phyloP scores from a whole-genome alignment of 179 eudicot genomes.

The Carnegiea gigantea region DNA sequence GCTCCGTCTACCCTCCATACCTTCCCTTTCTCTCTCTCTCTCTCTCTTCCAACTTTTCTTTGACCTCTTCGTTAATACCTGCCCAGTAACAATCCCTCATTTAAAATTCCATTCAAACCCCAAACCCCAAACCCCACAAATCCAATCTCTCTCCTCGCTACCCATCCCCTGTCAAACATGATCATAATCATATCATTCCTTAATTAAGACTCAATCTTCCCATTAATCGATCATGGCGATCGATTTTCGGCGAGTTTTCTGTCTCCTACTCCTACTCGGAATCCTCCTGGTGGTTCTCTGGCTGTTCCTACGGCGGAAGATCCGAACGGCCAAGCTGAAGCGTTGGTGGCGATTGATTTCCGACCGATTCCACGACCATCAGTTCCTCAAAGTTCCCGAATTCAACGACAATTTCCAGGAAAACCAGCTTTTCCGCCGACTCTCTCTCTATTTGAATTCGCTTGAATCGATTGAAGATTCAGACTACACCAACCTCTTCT shows the following conservation, averaged over 20 bases:
- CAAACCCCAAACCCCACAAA: not conserved
- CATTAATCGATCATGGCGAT: not conserved
- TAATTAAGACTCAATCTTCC: not conserved
- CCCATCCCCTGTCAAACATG: not conserved
- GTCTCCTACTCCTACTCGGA: not conserved
- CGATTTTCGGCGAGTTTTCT: slow-evolving; percentile 16
- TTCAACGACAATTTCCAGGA: slow-evolving; percentile 65
- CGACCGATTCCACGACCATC: slow-evolving; percentile 60
- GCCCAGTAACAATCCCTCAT: not conserved
- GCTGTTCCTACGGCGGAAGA: slow-evolving; percentile 30
- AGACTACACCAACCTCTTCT: slow-evolving; percentile 51
- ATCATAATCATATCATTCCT: not conserved
- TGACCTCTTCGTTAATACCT: not conserved
- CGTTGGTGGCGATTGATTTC: slow-evolving; percentile 34
- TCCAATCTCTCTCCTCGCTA: not conserved
- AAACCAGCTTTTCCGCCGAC: slow-evolving; percentile 59
- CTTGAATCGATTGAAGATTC: slow-evolving; percentile 57
- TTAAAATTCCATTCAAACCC: not conserved
- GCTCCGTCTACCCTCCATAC: not conserved
- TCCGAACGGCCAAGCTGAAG: slow-evolving; percentile 25
- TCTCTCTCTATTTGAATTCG: slow-evolving; percentile 56
- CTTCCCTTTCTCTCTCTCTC: not conserved
- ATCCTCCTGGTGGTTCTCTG: slow-evolving; percentile 14
- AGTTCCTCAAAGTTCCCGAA: slow-evolving; percentile 65
- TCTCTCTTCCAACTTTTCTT: not conserved